Evolutionary conservation across 179 eudicot species (phyloP), one percentile per base, ranked within the genome.

Genomic region (Camellia oleifera): DNA sequence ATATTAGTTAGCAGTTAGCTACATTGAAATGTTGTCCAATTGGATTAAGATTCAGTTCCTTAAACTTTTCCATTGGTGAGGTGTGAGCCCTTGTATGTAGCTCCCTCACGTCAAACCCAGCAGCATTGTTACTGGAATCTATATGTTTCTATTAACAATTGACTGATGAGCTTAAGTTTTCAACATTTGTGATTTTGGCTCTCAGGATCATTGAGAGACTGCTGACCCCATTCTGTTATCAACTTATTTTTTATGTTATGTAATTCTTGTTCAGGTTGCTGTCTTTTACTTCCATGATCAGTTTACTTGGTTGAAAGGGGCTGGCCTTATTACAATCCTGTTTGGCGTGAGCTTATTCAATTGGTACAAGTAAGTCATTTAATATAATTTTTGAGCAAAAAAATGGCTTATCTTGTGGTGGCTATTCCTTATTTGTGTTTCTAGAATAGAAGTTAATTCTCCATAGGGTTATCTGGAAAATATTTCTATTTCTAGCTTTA

Each of bases 201-300:
- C 12, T 77, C 14, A 9, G 52, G 52, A 7, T 4, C 5, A 48
- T 4, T 12, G 65, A 46, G 76, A 76, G 40, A 46, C 48, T 80
- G 73, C 50, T 66, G 66, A 68, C 54, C 6, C 76, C 42, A 17
- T 32, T 54, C 42, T 53, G 32, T 63, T 62, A 1, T 40, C 23
- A 26, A 60, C 46, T 65, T 52, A 26, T 13, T 32, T 17, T 44
- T 64, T 23, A 72, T 73, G 60, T 58, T 65, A 3, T 53, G 12
- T 56, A 18, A 58, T 77, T 61, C 15, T 32, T 48, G 45, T 87
- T 77, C 92, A 96, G 99, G 99, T 90, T 83, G 99, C 99, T 72
- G 98, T 96, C 77, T 89, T 94, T 73, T 96, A 96, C 88, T 96
- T 96, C 84, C 97, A 94, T 83, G 99, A 96, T 79, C 86, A 96